Evolutionary conservation across 1,284 basidiomycete species (phyloP).

Genomic region (Xerocomus minutiporus): DNA sequence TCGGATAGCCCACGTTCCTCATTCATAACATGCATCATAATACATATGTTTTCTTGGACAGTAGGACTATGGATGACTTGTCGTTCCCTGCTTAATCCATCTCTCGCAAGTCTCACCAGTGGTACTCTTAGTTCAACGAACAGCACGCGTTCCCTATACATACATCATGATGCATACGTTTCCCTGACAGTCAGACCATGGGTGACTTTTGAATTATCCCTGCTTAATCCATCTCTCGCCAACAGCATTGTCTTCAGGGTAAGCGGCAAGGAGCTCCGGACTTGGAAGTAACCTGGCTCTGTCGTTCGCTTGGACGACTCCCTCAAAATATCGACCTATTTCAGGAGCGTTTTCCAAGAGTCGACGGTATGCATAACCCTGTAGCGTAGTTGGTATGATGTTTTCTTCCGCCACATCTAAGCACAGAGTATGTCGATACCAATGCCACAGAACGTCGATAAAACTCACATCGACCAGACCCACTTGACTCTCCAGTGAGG

Average conservation of each 20-base stretch:
- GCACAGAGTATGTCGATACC: constrained; percentile 2
- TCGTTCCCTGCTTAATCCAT: constrained; percentile 22
- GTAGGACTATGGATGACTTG: not conserved
- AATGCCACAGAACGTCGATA: not conserved
- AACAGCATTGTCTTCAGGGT: constrained; percentile 29
- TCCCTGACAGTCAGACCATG: not conserved
- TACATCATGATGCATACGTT: not conserved
- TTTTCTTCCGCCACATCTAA: constrained; percentile 44
- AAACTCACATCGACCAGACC: constrained; percentile 41
- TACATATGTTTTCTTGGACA: not conserved
- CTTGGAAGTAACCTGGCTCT: constrained; percentile 26
- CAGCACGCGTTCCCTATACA: not conserved
- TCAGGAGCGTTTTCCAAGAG: constrained; percentile 25
- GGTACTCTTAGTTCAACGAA: too few species aligned
- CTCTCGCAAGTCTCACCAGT: constrained; percentile 9
- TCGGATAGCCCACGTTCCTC: not conserved
- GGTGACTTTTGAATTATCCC: constrained; percentile 8
- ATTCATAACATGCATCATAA: not conserved
- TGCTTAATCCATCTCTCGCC: constrained; percentile 27
- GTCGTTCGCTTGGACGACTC: constrained; percentile 20
- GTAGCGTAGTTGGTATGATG: constrained; percentile 30
- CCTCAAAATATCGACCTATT: constrained; percentile 35
- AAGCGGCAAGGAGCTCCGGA: constrained; percentile 29
- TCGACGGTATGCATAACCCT: constrained; percentile 18
- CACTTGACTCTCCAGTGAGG: constrained; percentile 32